A percentile compares a stretch with the other conserved stretches of the same genome.
phyloP scores from a whole-genome alignment of 2,329 filamentous ascomycete species.

The Verticillium nubilum region DNA sequence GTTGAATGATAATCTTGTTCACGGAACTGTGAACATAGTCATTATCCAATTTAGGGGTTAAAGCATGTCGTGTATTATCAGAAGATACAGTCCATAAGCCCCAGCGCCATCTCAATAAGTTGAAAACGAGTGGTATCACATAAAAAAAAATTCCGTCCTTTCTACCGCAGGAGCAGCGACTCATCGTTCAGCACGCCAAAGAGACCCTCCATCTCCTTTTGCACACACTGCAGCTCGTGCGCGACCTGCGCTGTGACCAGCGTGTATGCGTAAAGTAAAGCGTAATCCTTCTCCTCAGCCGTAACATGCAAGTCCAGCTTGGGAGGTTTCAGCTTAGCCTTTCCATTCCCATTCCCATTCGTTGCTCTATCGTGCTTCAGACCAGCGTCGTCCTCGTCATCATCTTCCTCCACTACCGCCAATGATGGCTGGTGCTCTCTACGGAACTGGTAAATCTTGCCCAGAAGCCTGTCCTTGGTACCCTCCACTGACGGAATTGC shows the following conservation, averaged over 20 bases:
- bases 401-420: slow-evolving; percentile 36
- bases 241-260: slow-evolving; percentile 63
- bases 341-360: slow-evolving; percentile 3
- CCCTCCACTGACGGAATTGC: slow-evolving; percentile 78
- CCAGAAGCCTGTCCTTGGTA: slow-evolving; percentile 74
- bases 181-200: slow-evolving; percentile 61
- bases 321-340: slow-evolving; percentile 12
- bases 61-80: neutral
- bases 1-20: no score
- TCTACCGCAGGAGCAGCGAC: slow-evolving; percentile 47
- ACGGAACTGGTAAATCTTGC: slow-evolving; percentile 83
- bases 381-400: slow-evolving; percentile 19
- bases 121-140: neutral
- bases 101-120: neutral
- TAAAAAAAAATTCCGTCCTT: neutral
- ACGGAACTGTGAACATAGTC: no score
- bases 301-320: slow-evolving; percentile 20
- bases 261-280: slow-evolving; percentile 86
- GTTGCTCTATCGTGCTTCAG: slow-evolving; percentile 10
- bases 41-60: no score
- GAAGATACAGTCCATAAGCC: neutral
- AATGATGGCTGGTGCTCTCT: slow-evolving; percentile 51
- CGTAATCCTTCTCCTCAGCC: slow-evolving; percentile 76
- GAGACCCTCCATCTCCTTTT: slow-evolving; percentile 54
- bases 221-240: slow-evolving; percentile 56